Percentiles rank a stretch among this genome's conserved stretches.
Evolutionary conservation across 2,329 filamentous ascomycete species (phyloP).

Genomic region (Hymenoscyphus salicellus): DNA sequence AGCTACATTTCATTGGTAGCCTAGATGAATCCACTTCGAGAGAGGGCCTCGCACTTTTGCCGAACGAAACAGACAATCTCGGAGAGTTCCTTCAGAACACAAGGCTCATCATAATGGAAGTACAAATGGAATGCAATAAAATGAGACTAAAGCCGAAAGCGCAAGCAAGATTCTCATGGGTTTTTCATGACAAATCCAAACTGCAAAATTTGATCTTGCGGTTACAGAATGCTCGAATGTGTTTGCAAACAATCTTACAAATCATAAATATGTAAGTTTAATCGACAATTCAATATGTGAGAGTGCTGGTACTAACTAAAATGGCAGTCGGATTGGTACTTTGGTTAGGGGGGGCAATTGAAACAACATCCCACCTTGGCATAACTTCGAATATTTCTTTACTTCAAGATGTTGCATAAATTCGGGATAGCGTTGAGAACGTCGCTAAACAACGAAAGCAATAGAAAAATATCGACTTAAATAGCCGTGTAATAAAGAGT

Average conservation of each 20-base stretch:
- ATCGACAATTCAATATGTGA: too few relatives aligned
- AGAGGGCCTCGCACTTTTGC: not conserved
- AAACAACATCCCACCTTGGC: not conserved
- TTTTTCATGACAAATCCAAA: not conserved
- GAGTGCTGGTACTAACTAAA: not conserved
- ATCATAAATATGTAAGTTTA: not conserved
- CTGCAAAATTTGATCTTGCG: not conserved
- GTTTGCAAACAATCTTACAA: not conserved
- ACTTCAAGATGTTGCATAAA: not conserved
- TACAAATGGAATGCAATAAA: not conserved
- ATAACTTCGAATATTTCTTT: slow-evolving; percentile 1
- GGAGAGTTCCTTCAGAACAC: not conserved
- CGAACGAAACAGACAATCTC: not conserved
- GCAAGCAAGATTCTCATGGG: not conserved
- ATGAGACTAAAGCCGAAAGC: not conserved
- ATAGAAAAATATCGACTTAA: slow-evolving; percentile 3
- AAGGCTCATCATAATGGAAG: not conserved
- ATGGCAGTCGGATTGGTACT: not conserved
- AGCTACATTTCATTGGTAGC: not conserved
- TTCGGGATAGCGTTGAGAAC: not conserved
- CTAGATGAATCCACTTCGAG: not conserved
- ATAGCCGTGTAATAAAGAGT: not conserved
- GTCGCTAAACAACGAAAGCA: not conserved
- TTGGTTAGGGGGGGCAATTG: not conserved
- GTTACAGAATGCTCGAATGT: not conserved